Evolutionary conservation across 225 moss, liverwort and hornwort species (phyloP), one percentile per base, ranked within the genome.

Genomic region (Marchantia polymorpha): DNA sequence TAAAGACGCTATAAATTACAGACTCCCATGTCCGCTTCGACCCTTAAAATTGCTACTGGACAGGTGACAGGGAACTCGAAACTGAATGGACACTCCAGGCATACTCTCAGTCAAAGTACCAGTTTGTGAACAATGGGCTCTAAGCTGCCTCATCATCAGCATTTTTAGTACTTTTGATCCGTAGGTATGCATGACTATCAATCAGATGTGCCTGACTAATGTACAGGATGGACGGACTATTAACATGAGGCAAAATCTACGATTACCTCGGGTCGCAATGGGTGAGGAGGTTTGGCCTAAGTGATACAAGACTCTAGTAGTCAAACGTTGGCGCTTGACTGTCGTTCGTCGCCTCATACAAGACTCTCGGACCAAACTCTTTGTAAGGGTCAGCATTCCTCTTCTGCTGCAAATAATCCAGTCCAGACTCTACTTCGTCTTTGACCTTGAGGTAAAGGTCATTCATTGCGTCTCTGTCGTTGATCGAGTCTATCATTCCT

Each of bases 271-370:
- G 58, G 15, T 15, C 13, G 6, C 17, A 58, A 58, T 58, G 58
- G 1, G 5, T 54, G 13, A 16, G 16, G 54, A 54, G 0, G 54
- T 11, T 58, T 15, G 20, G 14, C 20, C 58, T 58, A 58, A 15
- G 20, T 6, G 16, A 58, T 5, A 58, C 17, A 58, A 16, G 69
- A 69, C 31, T 17, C 69, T 74, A 90, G 15, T 86, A 86, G 7
- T 87, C 82, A 54, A 94, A 96, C 15, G 92, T 90, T 6, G 92
- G 92, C 68, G 94, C 96, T 84, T 90, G 90, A 73, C 78, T 87
- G 17, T 85, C 84, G 81, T 89, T 87, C 17, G 85, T n/a, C 53
- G 78, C 89, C 66, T 96, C 96, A 60, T 89, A 94, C 60, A 91
- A 51, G 8, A 89, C 76, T 76, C 96, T 89, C 0, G 89, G 87